Base-by-base conservation (phyloP, 345 rosid genomes). In the Rubroshorea leprosula region DNA sequence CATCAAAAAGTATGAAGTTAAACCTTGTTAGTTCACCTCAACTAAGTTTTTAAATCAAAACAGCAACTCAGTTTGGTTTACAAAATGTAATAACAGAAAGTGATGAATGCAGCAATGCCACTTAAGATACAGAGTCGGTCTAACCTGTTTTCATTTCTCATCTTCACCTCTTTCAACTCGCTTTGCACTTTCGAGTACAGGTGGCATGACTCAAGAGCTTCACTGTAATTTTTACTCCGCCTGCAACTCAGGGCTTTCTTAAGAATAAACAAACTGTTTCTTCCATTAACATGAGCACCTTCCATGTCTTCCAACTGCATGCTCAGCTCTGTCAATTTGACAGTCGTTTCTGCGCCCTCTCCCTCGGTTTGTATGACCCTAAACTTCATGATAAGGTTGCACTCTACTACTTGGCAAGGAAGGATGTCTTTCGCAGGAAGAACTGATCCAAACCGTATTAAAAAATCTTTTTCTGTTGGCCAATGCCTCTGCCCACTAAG, bases 301-400 rank as follows among this genome's bases (percentile, higher is more conserved):
- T 85, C 93, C 86, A 83, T 85, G 74, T 85, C 89, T 74, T 85
- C 86, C 75, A 85, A 55, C 70, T 80, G 84, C 93, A 85, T 83
- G 73, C 93, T 82, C 60, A 85, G 78, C 79, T 85, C 93, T 0
- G 81, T 77, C 63, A 85, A 58, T 59, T 71, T 78, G 29, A 85
- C 83, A 12, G 77, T 75, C 7, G 89, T 85, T 55, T 62, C 63
- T 0, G 58, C 24, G 5, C 67, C 82, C 22, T 75, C 86, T 25
- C 52, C 88, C 49, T 82, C 85, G 0, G 68, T 71, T 9, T 51
- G 79, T 18, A 74, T 14, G 47, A 83, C 83, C 68, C 79, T 75
- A 53, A 80, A 83, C 80, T 85, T 85, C 93, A 83, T 83, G 19
- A 67, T 58, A 11, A 83, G 81, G 55, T 83, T 74, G 83, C 93